Base-by-base conservation (phyloP, 2,329 filamentous ascomycete genomes). In the Coleophoma crateriformis region DNA sequence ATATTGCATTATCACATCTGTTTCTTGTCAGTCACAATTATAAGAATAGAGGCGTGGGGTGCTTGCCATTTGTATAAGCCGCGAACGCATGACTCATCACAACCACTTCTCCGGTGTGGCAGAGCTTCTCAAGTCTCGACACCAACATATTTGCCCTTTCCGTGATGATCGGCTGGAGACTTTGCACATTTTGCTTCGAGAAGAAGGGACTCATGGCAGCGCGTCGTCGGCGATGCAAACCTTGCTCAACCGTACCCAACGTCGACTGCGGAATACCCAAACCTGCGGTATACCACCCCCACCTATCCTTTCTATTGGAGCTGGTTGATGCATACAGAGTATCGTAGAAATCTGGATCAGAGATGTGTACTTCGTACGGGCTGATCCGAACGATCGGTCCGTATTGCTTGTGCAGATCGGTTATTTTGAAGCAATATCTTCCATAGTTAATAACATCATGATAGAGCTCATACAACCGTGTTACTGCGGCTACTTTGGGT, bases 401-500 rank as follows among this genome's bases (percentile, higher is more conserved):
- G 49, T 73, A 75, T 54, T 60, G 54, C 43, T 68, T 56, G 55
- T 75, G 72, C 56, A 75, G 57, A 46, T 68, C 60, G 39, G 63
- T 57, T 19, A 75, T 69, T 49, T 72, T 66, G 56, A 66, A 70
- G 13, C 62, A 70, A 51, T 72, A 74, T 56, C 70, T 62, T 2
- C 71, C 72, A 6, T 67, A 65, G 6, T 67, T 59, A 39, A 71
- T 48, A 17, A 73, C 61, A 48, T 75, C 71, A 50, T 73, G 73
- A 57, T 72, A 75, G 11, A 53, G 43, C 38, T 61, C 54, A 43
- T 54, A 57, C 50, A 42, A 55, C 22, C 20, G 41, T 3, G 58
- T 62, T 14, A 61, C 52, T 5, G 63, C 63, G 12, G 65, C 64
- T 1, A 61, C 46, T 20, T 50, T 61, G 2, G 65, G 65, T 4